Evolutionary conservation across 768 basidiomycete species (phyloP).

Genomic region (Russula foetens): DNA sequence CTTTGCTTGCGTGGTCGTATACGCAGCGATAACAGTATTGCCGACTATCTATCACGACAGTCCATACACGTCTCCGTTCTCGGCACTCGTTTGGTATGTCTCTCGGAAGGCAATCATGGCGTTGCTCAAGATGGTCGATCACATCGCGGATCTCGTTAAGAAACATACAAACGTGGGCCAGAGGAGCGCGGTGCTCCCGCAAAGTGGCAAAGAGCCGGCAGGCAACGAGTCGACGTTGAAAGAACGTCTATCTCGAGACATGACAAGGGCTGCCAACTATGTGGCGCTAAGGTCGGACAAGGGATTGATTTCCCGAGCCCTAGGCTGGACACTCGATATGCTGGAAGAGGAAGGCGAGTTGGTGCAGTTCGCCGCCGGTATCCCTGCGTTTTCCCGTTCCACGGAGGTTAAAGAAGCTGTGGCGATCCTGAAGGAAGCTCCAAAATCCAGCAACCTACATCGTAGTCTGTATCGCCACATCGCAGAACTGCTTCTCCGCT

Average conservation of each 20-base stretch:
- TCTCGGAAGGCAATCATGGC: not conserved
- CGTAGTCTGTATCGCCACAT: not conserved
- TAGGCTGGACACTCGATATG: slow-evolving; percentile 6
- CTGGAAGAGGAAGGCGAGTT: slow-evolving; percentile 4
- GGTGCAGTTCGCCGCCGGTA: slow-evolving; percentile 1
- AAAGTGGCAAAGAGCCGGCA: too few relatives aligned
- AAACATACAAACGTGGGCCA: not conserved
- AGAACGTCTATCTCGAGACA: not conserved
- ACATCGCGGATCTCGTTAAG: not conserved
- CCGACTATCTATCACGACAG: not conserved
- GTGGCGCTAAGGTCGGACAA: not conserved
- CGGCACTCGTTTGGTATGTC: not conserved
- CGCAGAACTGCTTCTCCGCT: not conserved
- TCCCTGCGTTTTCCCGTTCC: not conserved
- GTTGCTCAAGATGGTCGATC: not conserved
- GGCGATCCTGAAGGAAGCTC: not conserved
- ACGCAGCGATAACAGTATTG: slow-evolving; percentile 3
- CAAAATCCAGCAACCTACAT: not conserved
- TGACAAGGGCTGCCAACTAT: not conserved
- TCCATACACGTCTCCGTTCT: slow-evolving; percentile 7
- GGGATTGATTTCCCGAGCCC: not conserved
- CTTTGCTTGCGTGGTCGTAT: not conserved
- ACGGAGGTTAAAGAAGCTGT: not conserved
- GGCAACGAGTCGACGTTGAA: too few relatives aligned
- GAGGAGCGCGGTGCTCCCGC: too few relatives aligned